Evolutionary conservation across 352 stramenopile species (phyloP).

Genomic region (Globisporangium barbulae): DNA sequence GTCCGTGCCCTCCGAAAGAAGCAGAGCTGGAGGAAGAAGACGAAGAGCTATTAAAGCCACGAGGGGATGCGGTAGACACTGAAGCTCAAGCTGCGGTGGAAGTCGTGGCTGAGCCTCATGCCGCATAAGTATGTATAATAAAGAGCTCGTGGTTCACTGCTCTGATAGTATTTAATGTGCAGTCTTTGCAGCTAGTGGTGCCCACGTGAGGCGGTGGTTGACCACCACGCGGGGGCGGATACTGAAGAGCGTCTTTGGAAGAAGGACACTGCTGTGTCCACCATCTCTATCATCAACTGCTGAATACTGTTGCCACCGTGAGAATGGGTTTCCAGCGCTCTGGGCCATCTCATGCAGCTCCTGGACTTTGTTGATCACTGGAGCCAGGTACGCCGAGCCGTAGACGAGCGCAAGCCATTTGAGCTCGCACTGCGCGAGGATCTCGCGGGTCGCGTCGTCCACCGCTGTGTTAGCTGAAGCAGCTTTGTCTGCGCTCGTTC

Average conservation of each 20-base stretch:
- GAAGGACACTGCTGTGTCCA: background rate
- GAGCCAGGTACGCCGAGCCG: background rate
- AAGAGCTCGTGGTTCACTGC: background rate
- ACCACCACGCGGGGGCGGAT: slow-evolving; percentile 4
- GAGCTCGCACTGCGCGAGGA: slow-evolving; percentile 7
- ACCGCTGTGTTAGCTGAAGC: background rate
- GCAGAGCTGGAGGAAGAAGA: background rate
- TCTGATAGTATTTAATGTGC: background rate
- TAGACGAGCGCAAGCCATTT: slow-evolving; percentile 9
- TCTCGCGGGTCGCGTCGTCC: background rate
- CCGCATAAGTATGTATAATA: background rate
- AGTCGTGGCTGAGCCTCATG: background rate
- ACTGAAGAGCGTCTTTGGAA: background rate
- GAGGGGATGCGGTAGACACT: background rate
- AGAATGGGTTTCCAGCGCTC: background rate
- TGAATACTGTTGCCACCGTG: background rate
- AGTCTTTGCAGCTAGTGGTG: background rate
- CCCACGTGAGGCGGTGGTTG: slow-evolving; percentile 11
- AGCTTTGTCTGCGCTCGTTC: background rate
- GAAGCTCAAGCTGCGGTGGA: background rate
- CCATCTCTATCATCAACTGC: background rate
- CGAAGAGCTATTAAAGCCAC: background rate
- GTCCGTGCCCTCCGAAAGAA: background rate
- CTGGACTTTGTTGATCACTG: background rate
- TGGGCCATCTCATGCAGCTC: background rate